Evolutionary conservation across 1,139 yeast species (phyloP).

Genomic region (Nakaseomyces glabratus): DNA sequence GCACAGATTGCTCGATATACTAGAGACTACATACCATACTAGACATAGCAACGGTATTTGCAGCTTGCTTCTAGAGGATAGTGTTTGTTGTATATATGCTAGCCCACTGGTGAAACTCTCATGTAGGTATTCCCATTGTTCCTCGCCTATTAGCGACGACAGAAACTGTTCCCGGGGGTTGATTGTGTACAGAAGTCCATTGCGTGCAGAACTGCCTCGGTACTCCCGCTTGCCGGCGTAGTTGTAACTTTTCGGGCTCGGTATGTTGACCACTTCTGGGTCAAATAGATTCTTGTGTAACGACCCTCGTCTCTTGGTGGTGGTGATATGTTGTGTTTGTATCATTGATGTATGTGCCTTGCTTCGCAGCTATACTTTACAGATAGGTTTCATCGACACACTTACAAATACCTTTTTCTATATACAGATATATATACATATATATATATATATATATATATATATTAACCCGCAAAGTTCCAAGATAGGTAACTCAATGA

Average conservation of each 20-base stretch:
- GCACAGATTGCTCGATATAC: constrained; percentile 71
- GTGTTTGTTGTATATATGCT: not conserved
- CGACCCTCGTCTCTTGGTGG: constrained; percentile 22
- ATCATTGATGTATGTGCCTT: too few relatives aligned
- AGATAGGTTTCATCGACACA: too few relatives aligned
- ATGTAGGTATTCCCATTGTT: not conserved
- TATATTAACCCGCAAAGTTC: too few relatives aligned
- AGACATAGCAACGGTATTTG: constrained; percentile 39
- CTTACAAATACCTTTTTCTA: too few relatives aligned
- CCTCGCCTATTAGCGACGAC: not conserved
- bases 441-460: too few relatives aligned
- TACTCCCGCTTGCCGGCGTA: too few relatives aligned
- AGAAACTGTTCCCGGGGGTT: constrained; percentile 1
- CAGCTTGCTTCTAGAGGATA: not conserved
- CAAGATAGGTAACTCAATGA: too few relatives aligned
- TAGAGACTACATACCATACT: constrained; percentile 75
- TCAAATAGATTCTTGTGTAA: constrained; percentile 23
- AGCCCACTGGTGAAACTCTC: not conserved
- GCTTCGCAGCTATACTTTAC: not conserved
- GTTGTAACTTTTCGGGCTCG: not conserved
- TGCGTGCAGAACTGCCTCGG: constrained; percentile 1
- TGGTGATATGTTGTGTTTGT: constrained; percentile 16
- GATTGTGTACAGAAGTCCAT: constrained; percentile 3
- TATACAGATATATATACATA: too few relatives aligned
- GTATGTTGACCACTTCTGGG: constrained; percentile 12